Evolutionary conservation across 2,329 filamentous ascomycete genomes (phyloP).

Genomic region (Microcyclospora tardicrescens): DNA sequence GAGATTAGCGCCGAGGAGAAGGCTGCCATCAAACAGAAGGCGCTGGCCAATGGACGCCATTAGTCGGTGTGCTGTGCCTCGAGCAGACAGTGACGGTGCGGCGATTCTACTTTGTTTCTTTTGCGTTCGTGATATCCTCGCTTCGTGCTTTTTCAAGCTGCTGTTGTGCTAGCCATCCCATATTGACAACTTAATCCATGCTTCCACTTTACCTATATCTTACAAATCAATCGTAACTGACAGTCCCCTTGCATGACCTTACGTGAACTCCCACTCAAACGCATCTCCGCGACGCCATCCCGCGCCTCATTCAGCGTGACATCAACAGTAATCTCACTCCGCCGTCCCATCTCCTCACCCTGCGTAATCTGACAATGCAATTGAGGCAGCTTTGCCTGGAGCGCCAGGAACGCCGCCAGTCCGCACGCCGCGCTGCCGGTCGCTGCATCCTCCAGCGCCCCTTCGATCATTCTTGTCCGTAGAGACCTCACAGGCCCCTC

Average conservation of each 20-base stretch:
- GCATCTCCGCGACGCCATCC: conserved; percentile 27
- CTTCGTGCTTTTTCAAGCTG: not conserved
- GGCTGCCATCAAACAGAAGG: conserved; percentile 8
- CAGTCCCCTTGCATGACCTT: conserved; percentile 28
- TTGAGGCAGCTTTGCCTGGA: conserved; percentile 22
- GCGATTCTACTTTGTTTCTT: no score
- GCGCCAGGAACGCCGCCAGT: conserved; percentile 32
- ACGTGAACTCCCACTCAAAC: conserved; percentile 31
- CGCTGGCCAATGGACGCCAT: conserved; percentile 7
- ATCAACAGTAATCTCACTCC: conserved; percentile 36
- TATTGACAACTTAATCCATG: no score
- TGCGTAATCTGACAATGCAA: conserved; percentile 33
- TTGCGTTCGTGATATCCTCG: not conserved
- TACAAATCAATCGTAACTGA: not conserved
- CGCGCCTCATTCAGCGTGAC: conserved; percentile 28
- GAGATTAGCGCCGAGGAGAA: conserved; percentile 10
- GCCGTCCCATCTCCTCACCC: conserved; percentile 40
- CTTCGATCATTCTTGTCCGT: conserved; percentile 49
- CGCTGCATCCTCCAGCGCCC: conserved; percentile 34
- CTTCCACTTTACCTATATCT: not conserved
- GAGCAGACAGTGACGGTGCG: no score
- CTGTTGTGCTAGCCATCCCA: not conserved
- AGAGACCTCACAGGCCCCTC: conserved; percentile 26
- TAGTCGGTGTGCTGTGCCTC: not conserved
- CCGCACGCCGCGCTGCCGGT: conserved; percentile 40